Evolutionary conservation across 2,329 filamentous ascomycete genomes (phyloP).

Genomic region (Hymenoscyphus occultus): DNA sequence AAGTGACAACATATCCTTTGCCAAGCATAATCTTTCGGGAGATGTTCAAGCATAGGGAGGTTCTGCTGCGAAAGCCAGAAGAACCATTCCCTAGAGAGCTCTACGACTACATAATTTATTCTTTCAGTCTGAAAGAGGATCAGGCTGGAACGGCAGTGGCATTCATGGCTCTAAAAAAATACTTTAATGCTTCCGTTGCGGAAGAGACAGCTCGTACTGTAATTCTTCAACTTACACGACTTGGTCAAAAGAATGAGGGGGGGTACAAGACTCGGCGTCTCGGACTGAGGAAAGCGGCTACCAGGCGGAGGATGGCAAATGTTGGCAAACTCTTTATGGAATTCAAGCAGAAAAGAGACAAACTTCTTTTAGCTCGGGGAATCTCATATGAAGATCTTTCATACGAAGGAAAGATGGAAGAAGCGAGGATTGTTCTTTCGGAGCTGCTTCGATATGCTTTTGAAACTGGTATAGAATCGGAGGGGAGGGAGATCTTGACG

Average conservation of each 20-base stretch:
- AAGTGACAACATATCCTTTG: conserved; percentile 13
- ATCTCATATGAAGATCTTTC: conserved; percentile 31
- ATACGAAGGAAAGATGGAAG: conserved; percentile 31
- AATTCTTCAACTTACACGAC: conserved; percentile 47
- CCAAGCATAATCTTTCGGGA: conserved; percentile 41
- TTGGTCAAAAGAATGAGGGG: conserved; percentile 35
- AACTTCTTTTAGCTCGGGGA: conserved; percentile 29
- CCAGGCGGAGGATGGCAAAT: conserved; percentile 43
- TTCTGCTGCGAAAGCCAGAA: conserved; percentile 28
- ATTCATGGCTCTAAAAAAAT: conserved; percentile 43
- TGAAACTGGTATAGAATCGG: conserved; percentile 16
- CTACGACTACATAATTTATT: conserved; percentile 50
- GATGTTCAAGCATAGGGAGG: conserved; percentile 46
- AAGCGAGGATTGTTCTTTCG: conserved; percentile 31
- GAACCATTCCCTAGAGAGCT: conserved; percentile 46
- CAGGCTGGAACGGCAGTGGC: conserved; percentile 48
- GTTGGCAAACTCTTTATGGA: conserved; percentile 44
- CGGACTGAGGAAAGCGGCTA: conserved; percentile 38
- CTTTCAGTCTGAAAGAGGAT: conserved; percentile 49
- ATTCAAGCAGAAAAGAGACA: conserved; percentile 37
- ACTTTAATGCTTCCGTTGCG: conserved; percentile 46
- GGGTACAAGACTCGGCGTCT: conserved; percentile 37
- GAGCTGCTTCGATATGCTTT: conserved; percentile 32
- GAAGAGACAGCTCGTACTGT: conserved; percentile 46
- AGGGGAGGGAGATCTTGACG: conserved; percentile 10